Evolutionary conservation across 768 basidiomycete genomes (phyloP).

Genomic region (Aureoboletus auriporus): DNA sequence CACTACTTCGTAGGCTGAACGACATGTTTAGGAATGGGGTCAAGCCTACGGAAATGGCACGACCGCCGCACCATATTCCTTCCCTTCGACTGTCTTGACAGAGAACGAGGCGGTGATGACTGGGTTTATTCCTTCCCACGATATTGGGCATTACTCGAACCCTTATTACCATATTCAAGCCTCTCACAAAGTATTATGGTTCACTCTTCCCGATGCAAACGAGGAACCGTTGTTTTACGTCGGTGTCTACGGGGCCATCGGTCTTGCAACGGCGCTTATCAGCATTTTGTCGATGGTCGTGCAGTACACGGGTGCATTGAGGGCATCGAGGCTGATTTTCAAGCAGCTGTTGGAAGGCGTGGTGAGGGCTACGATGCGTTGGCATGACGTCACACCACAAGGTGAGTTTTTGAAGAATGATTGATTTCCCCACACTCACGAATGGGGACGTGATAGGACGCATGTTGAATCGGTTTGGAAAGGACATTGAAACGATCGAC

Average conservation of each 20-base stretch:
- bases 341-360: conserved; percentile 62
- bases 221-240: conserved; percentile 71
- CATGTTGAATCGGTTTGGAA: conserved; percentile 83
- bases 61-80: conserved; percentile 6
- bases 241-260: conserved; percentile 60
- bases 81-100: conserved; percentile 19
- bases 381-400: conserved; percentile 80
- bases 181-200: conserved; percentile 7
- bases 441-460: conserved; percentile 44
- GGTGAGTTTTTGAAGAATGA: conserved; percentile 33
- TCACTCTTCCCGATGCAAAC: conserved; percentile 43
- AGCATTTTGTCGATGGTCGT: conserved; percentile 44
- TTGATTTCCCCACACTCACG: background rate
- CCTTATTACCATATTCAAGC: conserved; percentile 16
- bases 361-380: conserved; percentile 79
- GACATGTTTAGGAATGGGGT: conserved; percentile 25
- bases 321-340: conserved; percentile 35
- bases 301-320: conserved; percentile 53
- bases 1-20: background rate
- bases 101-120: conserved; percentile 29
- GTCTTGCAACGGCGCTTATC: conserved; percentile 44
- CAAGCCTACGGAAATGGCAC: conserved; percentile 17
- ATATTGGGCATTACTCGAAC: conserved; percentile 12
- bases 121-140: conserved; percentile 18
- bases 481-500: conserved; percentile 88